Evolutionary conservation across 202 grass and related monocot species (phyloP).

Genomic region (Bolboschoenoplectus hybrid): DNA sequence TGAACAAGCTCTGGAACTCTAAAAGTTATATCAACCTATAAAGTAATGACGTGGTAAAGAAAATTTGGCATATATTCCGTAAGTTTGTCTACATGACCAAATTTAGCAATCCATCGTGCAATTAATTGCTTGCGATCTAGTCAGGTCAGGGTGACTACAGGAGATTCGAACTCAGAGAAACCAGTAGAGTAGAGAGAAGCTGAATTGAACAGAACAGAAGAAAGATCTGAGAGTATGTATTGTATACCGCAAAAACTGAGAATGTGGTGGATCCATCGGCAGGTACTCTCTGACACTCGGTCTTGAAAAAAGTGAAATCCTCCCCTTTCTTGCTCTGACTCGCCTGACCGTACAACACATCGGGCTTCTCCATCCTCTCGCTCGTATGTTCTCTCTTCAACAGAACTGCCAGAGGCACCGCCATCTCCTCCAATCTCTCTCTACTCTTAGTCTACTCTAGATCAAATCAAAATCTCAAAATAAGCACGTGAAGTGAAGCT

Average conservation of each 20-base stretch:
- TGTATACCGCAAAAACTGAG: conserved; percentile 87
- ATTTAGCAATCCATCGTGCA: background rate
- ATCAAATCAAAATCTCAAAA: conserved; percentile 33
- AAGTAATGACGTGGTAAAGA: background rate
- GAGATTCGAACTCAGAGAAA: conserved; percentile 26
- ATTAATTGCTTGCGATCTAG: background rate
- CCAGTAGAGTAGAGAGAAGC: background rate
- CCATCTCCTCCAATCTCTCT: conserved; percentile 39
- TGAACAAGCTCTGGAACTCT: background rate
- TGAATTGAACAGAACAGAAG: background rate
- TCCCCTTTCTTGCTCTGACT: conserved; percentile 84
- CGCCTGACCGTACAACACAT: conserved; percentile 82
- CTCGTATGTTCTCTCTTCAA: conserved; percentile 85
- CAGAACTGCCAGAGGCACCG: conserved; percentile 77
- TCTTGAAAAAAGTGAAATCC: conserved; percentile 79
- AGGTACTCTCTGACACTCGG: conserved; percentile 59
- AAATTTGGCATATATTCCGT: conserved; percentile 15
- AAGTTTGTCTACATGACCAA: conserved; percentile 10
- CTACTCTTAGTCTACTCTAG: too few relatives aligned
- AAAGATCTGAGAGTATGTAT: background rate
- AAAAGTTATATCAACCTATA: background rate
- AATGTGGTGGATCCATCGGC: conserved; percentile 82
- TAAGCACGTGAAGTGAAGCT: background rate
- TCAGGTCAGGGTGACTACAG: background rate
- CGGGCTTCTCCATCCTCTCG: conserved; percentile 84